Base-by-base conservation (phyloP, 2,329 filamentous ascomycete species). In the Torrubiella hemipterigena region DNA sequence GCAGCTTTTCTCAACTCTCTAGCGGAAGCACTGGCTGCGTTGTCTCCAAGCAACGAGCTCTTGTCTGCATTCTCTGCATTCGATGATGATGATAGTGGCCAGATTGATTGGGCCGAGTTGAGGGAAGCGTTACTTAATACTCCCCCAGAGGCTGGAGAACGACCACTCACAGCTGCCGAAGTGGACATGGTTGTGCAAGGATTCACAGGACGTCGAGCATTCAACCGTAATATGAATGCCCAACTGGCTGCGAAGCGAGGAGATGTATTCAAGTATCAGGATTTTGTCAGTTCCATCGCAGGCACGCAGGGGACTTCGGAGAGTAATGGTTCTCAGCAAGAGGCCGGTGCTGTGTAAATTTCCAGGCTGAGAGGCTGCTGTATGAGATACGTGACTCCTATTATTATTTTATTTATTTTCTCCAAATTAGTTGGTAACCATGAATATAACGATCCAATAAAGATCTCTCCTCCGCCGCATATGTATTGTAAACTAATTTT, bases 31-130 rank as follows among this genome's bases (percentile, higher is more conserved):
- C 64, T 96, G 4, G 73, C 75, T 2, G 70, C 77, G 0, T 64
- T 96, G 13, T 93, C 84, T 1, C 77, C 82, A 0, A 73, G 76
- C 15, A 69, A 75, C 12, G 91, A 98, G 50, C 69, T 98, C 8
- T 63, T 85, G 14, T 89, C 86, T 2, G 91, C 91, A 0, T 89
- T 98, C 43, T 85, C 85, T 3, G 91, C 91, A 0, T 96, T 96
- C 50, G 91, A 98, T 49, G 83, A 93, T 39, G 86, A 93, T 40
- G 91, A 98, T 51, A 91, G 82, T 46, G 91, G 91, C 4, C 86
- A 95, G 55, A 76, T 96, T 23, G 86, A 96, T 49, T 60, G 93
- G 14, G 69, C 62, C 1, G 85, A 94, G 54, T 58, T 98, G 39
- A 75, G 81, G 27, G 83, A 91, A 43, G 85, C 89, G 1, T 55